Evolutionary conservation across 345 rosid species (phyloP).

Genomic region (Salix koriyanagi): DNA sequence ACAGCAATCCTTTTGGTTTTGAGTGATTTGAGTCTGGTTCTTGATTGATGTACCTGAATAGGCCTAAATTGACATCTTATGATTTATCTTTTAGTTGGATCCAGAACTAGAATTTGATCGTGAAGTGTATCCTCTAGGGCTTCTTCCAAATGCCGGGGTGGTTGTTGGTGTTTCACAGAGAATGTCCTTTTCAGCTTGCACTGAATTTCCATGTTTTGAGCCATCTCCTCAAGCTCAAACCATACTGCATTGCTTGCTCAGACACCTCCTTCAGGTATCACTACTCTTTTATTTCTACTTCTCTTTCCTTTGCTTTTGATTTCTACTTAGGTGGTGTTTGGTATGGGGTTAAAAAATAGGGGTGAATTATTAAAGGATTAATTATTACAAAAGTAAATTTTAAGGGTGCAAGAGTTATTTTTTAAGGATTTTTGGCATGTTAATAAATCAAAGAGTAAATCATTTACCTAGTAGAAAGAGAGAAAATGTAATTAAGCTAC

Average conservation of each 20-base stretch:
- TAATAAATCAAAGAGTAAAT: background rate
- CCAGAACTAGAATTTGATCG: constrained; percentile 98
- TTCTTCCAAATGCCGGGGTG: constrained; percentile 92
- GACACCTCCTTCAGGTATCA: constrained; percentile 97
- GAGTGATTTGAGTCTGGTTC: constrained; percentile 9
- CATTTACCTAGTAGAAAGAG: background rate
- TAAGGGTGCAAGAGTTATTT: background rate
- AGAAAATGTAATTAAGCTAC: background rate
- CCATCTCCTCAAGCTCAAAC: constrained; percentile 99
- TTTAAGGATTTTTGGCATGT: background rate
- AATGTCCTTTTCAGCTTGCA: constrained; percentile 92
- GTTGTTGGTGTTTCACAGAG: constrained; percentile 96
- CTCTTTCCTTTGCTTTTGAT: background rate
- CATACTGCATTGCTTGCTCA: constrained; percentile 86
- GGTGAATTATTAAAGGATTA: background rate
- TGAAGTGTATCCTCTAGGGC: constrained; percentile 93
- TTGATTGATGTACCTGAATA: background rate
- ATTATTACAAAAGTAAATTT: background rate
- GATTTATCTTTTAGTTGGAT: constrained; percentile 62
- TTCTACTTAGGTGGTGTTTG: background rate
- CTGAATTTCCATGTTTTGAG: constrained; percentile 97
- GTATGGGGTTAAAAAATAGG: background rate
- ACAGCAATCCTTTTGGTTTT: background rate
- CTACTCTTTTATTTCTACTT: constrained; percentile 5
- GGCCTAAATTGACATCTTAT: constrained; percentile 7